Base-by-base conservation (phyloP, 306 rosid species). In the Inga leiocalycina region DNA sequence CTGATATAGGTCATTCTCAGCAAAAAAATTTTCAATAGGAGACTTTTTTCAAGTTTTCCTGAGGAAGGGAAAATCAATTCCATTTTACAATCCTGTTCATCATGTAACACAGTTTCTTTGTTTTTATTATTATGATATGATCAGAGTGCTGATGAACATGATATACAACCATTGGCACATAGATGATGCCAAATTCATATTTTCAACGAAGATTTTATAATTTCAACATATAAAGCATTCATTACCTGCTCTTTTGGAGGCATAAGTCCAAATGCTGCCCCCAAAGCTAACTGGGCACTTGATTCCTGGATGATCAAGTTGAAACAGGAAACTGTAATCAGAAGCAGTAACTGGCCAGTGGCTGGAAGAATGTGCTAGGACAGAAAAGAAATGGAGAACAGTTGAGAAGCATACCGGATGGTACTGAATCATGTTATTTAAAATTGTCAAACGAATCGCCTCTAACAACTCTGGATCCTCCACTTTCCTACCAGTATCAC, bases 381-480 rank as follows among this genome's bases (percentile, higher is more conserved):
- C 34, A 16, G 75, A 69, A 77, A 16, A 76, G 74, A 81, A 39
- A 20, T 30, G 7, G 65, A 30, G 75, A 24, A 19, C 44, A 45
- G 80, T 64, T 73, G 77, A 45, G 79, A 76, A 80, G 79, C 72
- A 82, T 94, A 97, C 99, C 89, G 99, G 99, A 87, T 94, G 98
- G 84, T 89, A 97, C 79, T 94, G 69, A 71, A 97, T 88, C 92
- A 97, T 72, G 71, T 92, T 97, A 77, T 94, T 97, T 79, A 97
- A 87, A 85, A 97, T 92, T 24, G 99, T 94, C 91, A 97, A 83
- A 77, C 97, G 97, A 86, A 97, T 97, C 24, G 99, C 99, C 87
- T 97, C 99, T 57, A 97, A 94, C 89, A 94, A 77, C 90, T 97
- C 98, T 54, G 99, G 97, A 83, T 97, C 95, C 54, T 94, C 97